A percentile compares a stretch with the other conserved stretches of the same genome.
These are phyloP conservation scores for Podospora appendiculata DNA, from an alignment of 495 filamentous ascomycete genomes.

Conservation along the genomic window DNA sequence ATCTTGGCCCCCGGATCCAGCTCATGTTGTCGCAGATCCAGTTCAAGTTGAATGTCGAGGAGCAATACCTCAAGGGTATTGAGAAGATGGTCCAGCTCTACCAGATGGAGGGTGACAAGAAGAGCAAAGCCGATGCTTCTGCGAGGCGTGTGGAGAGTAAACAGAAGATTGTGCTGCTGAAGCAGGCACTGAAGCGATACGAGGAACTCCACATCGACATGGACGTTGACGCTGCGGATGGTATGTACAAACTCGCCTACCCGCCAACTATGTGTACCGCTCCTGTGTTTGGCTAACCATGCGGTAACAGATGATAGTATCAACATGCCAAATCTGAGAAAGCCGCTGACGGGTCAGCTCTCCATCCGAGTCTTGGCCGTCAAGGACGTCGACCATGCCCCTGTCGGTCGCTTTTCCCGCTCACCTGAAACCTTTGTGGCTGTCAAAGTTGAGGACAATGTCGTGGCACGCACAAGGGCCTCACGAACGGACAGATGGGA, in stretches of 20 bases:
- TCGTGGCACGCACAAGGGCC: conserved; percentile 81
- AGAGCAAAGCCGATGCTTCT: conserved; percentile 88
- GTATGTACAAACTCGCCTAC: conserved; percentile 34
- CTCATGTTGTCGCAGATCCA: conserved; percentile 98
- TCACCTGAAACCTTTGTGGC: conserved; percentile 92
- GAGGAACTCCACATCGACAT: conserved; percentile 97
- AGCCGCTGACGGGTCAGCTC: conserved; percentile 84
- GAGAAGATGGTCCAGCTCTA: conserved; percentile 99
- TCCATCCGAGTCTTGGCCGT: conserved; percentile 80
- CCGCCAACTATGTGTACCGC: background rate
- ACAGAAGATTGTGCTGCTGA: conserved; percentile 94
- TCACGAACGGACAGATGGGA: conserved; percentile 86
- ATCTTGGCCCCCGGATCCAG: conserved; percentile 95
- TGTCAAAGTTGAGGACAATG: conserved; percentile 90
- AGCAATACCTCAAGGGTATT: conserved; percentile 97
- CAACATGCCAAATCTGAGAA: conserved; percentile 87
- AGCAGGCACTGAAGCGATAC: conserved; percentile 92
- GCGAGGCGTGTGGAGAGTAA: conserved; percentile 85
- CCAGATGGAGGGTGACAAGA: conserved; percentile 95
- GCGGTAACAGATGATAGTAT: conserved; percentile 76
- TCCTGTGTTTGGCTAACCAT: conserved; percentile 10
- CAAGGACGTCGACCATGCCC: conserved; percentile 90
- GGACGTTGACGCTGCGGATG: conserved; percentile 78
- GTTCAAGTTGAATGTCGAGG: conserved; percentile 98
- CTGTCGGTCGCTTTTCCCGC: conserved; percentile 75